A percentile compares a stretch with the other conserved stretches of the same genome.
phyloP scores from a whole-genome alignment of 148 eudicot genomes.

The Beta vulgaris region DNA sequence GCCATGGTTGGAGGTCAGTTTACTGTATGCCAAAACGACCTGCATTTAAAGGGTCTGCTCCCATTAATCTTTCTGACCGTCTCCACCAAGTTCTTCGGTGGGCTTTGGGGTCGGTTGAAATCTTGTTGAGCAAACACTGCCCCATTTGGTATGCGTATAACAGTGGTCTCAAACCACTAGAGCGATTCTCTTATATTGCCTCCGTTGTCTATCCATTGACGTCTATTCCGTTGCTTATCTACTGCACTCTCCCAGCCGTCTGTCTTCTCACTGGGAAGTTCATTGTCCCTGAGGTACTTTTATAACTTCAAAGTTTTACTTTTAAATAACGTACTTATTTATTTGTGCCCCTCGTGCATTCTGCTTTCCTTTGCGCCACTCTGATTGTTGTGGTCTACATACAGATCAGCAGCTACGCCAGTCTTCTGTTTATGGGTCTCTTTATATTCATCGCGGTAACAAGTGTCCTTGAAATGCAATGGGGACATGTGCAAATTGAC shows the following conservation, averaged over 20 bases:
- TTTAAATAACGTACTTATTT: too few species aligned
- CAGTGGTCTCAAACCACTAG: slow-evolving; percentile 82
- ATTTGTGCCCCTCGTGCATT: neutral
- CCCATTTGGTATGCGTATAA: slow-evolving; percentile 95
- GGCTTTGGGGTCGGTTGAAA: slow-evolving; percentile 96
- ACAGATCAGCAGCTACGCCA: slow-evolving; percentile 98
- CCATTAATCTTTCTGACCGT: slow-evolving; percentile 94
- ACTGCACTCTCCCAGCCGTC: slow-evolving; percentile 89
- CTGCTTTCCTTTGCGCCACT: neutral
- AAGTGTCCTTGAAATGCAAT: slow-evolving; percentile 82
- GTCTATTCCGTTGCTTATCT: slow-evolving; percentile 74
- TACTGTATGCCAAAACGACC: slow-evolving; percentile 90
- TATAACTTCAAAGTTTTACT: neutral
- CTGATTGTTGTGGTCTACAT: neutral
- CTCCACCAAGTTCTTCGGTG: slow-evolving; percentile 95
- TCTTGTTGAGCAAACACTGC: slow-evolving; percentile 80
- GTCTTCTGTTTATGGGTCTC: slow-evolving; percentile 83
- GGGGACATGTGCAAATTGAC: slow-evolving; percentile 94
- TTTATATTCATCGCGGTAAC: slow-evolving; percentile 88
- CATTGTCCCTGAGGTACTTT: slow-evolving; percentile 88
- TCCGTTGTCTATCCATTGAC: slow-evolving; percentile 93
- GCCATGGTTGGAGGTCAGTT: slow-evolving; percentile 95
- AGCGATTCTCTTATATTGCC: slow-evolving; percentile 84
- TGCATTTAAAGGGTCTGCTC: slow-evolving; percentile 96
- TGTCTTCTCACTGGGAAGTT: slow-evolving; percentile 94